These are phyloP conservation scores for Eucalyptus cloeziana DNA, from an alignment of 345 rosid genomes.

Conservation along the genomic window DNA sequence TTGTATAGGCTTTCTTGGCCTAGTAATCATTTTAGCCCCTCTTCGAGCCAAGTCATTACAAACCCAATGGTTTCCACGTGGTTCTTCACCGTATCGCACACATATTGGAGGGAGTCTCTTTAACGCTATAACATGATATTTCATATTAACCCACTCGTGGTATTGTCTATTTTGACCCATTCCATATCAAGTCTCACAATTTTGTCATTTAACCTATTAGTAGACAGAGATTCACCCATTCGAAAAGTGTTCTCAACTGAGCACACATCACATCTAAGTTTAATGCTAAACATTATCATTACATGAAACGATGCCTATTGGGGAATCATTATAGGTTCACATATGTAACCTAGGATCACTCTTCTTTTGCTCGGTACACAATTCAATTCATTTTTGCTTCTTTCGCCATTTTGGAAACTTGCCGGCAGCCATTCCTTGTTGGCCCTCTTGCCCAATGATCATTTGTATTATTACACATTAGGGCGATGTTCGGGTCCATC, in stretches of 20 bases:
- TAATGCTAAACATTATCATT: background rate
- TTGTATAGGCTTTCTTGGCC: background rate
- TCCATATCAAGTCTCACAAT: accelerated
- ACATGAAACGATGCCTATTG: background rate
- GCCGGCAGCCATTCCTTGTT: background rate
- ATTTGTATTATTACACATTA: background rate
- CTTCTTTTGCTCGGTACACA: background rate
- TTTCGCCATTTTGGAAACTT: no score
- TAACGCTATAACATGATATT: background rate
- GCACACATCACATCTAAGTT: background rate
- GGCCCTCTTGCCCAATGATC: background rate
- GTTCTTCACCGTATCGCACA: accelerated
- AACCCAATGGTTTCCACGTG: background rate
- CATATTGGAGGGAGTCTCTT: background rate
- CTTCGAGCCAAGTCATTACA: background rate
- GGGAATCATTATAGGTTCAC: background rate
- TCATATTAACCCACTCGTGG: accelerated
- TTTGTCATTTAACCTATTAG: background rate
- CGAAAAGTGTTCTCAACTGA: background rate
- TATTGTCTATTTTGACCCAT: background rate
- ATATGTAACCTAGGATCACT: background rate
- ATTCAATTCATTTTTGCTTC: background rate
- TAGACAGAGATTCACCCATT: background rate
- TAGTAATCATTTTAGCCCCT: background rate
- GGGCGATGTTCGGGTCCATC: background rate